Percentiles rank a stretch among this genome's conserved stretches.
Evolutionary conservation across 2,329 filamentous ascomycete species (phyloP).

Genomic region (Aspergillus caelatus): DNA sequence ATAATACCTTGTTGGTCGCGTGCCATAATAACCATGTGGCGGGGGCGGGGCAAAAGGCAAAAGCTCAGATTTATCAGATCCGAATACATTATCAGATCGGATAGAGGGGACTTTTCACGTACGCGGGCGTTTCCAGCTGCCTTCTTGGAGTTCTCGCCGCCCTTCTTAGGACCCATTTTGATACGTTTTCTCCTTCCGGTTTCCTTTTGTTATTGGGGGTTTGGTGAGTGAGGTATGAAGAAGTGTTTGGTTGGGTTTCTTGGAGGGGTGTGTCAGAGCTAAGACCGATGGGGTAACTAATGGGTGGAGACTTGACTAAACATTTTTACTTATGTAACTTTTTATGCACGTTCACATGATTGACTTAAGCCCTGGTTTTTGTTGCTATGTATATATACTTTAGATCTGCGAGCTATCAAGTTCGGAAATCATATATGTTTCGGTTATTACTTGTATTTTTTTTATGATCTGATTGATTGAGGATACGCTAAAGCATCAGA

Average conservation of each 20-base stretch:
- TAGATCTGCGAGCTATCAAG: too few relatives aligned
- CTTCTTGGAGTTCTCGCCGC: conserved; percentile 81
- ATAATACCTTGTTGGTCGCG: not conserved
- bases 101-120: conserved; percentile 23
- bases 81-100: conserved; percentile 1
- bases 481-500: not conserved
- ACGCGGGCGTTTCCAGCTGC: conserved; percentile 75
- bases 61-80: conserved; percentile 1
- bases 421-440: not conserved
- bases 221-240: not conserved
- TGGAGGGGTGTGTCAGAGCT: not conserved
- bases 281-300: not conserved
- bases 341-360: not conserved
- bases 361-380: too few relatives aligned
- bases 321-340: not conserved
- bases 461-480: not conserved
- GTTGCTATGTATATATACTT: too few relatives aligned
- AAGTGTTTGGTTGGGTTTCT: not conserved
- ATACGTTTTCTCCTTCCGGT: not conserved
- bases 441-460: not conserved
- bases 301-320: not conserved
- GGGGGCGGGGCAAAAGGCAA: not conserved
- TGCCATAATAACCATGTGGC: not conserved
- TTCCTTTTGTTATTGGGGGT: not conserved
- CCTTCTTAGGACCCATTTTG: conserved; percentile 73